Conservation (phyloP, 176 grass and related monocot genomes). For the Cenchrus americanus region DNA sequence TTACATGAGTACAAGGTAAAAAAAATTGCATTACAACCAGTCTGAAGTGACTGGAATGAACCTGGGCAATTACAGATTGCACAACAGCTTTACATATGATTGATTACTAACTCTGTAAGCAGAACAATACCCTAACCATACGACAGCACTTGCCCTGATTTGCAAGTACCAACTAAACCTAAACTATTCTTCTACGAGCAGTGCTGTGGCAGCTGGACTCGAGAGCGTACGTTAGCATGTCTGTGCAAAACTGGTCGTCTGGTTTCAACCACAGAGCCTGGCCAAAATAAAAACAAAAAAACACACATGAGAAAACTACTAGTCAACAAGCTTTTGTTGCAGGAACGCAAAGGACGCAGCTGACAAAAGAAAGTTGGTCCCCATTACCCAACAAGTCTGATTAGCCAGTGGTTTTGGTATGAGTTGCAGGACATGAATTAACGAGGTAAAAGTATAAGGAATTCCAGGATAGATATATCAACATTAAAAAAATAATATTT, state of each 20-base stretch:
- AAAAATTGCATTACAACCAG: background rate
- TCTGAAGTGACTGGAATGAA: constrained; percentile 4
- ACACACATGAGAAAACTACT: background rate
- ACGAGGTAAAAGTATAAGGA: background rate
- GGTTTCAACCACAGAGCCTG: constrained; percentile 97
- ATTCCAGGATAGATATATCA: constrained; percentile 23
- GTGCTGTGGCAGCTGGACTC: constrained; percentile 48
- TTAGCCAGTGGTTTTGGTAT: background rate
- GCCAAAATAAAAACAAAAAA: constrained; percentile 14
- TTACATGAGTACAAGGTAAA: background rate
- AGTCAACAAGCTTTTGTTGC: background rate
- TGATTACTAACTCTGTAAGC: constrained; percentile 17
- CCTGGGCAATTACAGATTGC: constrained; percentile 43
- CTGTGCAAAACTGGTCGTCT: constrained; percentile 87
- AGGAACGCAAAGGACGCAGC: constrained; percentile 18
- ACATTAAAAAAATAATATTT: background rate
- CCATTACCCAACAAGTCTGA: constrained; percentile 13
- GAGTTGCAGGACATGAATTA: constrained; percentile 9
- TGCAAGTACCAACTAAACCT: constrained; percentile 26
- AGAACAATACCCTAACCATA: constrained; percentile 25
- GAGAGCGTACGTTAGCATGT: constrained; percentile 83
- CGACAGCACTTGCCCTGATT: constrained; percentile 17
- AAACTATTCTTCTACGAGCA: constrained; percentile 46
- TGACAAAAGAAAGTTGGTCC: background rate
- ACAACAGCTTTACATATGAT: constrained; percentile 47